Evolutionary conservation across 1,284 basidiomycete genomes (phyloP), one percentile per base, ranked within the genome.

Genomic region (Exobasidium rhododendri): DNA sequence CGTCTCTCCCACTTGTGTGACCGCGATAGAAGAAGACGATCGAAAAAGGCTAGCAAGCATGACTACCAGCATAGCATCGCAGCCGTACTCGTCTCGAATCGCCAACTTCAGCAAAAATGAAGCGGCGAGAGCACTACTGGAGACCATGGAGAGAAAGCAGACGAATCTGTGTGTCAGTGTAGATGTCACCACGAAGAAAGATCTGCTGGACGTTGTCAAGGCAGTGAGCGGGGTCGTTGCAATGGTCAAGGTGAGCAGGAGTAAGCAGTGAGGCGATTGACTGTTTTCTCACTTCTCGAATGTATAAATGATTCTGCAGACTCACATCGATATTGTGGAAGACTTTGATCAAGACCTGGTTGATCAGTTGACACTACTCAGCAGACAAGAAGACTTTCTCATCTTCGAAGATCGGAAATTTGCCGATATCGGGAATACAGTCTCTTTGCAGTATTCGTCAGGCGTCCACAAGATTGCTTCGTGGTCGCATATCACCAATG

Each of bases 331-430:
- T 28, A 69, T 75, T 44, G 65, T 73, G 7, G 56, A 67, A 20
- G 68, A 66, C 24, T 74, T 73, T 47, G 69, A 65, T 32, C 28
- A 58, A 28, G 63, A 68, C 14, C 82, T 97, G 49, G 86, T 94
- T 59, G 82, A 86, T 31, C 83, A 86, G 64, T 84, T 99, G 46
- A 84, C 87, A 63, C 82, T 83, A 51, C 85, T 98, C 11, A 88
- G 89, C 76, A 78, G 82, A 53, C 88, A 90, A 80, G 88, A 96
- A 71, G 91, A 97, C 76, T 98, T 98, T 82, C 81, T 97, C 61
- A 94, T 97, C 77, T 99, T 98, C 71, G 94, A 98, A 82, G 96
- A 99, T 83, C 85, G 96, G 70, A 99, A 99, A 81, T 99, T 99
- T 77, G 96, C 96, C 24, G 96, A 99, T 81, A 98, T 99, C 66